Base-by-base conservation (phyloP, 2,329 filamentous ascomycete species). In the Paracoccidioides lutzii region DNA sequence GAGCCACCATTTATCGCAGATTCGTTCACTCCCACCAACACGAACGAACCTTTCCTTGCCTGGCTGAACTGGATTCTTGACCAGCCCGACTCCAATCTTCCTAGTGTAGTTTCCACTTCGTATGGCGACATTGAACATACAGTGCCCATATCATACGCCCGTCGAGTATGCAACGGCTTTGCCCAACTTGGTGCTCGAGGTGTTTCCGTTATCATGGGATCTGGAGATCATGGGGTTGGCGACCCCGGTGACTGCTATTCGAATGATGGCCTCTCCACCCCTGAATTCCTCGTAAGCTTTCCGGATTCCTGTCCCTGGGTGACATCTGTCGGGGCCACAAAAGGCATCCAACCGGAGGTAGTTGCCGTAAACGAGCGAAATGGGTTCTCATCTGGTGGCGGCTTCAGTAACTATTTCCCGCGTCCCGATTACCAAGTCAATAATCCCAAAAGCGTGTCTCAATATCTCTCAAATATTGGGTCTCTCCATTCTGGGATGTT, bases 111-210 rank as follows among this genome's bases (percentile, higher is more conserved):
- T 43, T 79, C 77, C 43, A 84, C 82, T 15, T 87, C 83, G 0
- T 88, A 87, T 64, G 83, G 82, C 28, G 82, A 85, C 61, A 76
- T 83, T 46, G 84, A 88, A 67, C 81, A 76, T 65, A 77, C 75
- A 2, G 73, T 87, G 0, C 81, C 83, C 0, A 68, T 69, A 28
- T 71, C 75, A 3, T 86, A 87, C 64, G 78, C 81, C 8, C 73
- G 78, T 62, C 75, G 78, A 56, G 77, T 81, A 30, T 86, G 86
- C 68, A 76, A 76, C 37, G 71, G 81, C 43, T 81, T 84, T 59
- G 81, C 78, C 8, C 80, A 84, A 58, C 77, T 88, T 3, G 82
- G 82, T 22, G 76, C 80, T 1, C 79, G 84, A 7, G 85, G 85
- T 37, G 79, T 86, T 14, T 80, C 82, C 0, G 73, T 87, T 22